Evolutionary conservation across 129 eudicot species (phyloP).

Genomic region (Flaveria robusta): DNA sequence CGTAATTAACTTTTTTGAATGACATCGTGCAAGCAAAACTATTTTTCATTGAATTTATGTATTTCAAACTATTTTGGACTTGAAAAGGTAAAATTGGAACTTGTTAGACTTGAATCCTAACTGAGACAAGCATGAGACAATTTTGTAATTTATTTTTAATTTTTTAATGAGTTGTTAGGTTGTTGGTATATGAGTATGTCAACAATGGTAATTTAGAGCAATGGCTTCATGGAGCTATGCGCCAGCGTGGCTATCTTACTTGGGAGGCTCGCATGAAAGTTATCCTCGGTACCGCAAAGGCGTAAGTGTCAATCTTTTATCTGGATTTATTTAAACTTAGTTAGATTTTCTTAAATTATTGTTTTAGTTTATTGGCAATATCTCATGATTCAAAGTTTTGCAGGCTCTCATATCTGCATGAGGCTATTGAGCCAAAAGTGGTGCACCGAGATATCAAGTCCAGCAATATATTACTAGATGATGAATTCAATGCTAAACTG

Average conservation of each 20-base stretch:
- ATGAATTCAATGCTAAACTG: conserved; percentile 74
- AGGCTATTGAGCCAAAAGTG: conserved; percentile 89
- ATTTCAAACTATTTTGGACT: background rate
- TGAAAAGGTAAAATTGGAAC: background rate
- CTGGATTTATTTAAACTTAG: background rate
- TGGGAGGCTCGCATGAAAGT: conserved; percentile 91
- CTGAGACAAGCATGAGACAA: background rate
- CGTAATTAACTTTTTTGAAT: background rate
- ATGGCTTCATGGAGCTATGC: conserved; percentile 89
- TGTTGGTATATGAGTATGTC: conserved; percentile 84
- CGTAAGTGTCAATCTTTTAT: conserved; percentile 49
- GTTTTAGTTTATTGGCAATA: background rate
- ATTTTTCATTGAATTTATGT: background rate
- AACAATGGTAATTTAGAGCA: conserved; percentile 83
- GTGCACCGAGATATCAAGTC: conserved; percentile 89
- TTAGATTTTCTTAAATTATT: background rate
- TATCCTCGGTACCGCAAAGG: conserved; percentile 79
- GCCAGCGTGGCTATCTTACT: conserved; percentile 74
- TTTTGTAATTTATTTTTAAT: background rate
- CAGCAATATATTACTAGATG: conserved; percentile 77
- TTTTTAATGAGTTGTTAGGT: conserved; percentile 34
- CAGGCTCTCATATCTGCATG: conserved; percentile 83
- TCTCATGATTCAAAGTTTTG: conserved; percentile 9
- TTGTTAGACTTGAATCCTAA: background rate
- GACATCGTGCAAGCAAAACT: background rate